A percentile compares a stretch with the other conserved stretches of the same genome.
Conservation (phyloP, 2,329 filamentous ascomycete genomes). For the Raffaelea albimanens region DNA sequence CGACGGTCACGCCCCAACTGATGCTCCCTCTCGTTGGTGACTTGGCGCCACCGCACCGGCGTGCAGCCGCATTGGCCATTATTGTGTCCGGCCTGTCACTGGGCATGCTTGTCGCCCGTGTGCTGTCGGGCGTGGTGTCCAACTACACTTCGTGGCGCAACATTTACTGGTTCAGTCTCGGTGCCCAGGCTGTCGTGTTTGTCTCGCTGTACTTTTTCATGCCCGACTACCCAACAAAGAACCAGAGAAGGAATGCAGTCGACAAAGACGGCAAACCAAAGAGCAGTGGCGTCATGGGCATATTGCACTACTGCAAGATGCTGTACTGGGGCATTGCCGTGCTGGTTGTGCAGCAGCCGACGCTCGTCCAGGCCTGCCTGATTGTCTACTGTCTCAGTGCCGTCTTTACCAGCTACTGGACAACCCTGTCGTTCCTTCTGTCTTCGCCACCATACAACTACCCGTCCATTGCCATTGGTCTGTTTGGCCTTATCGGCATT, state of each 20-base stretch:
- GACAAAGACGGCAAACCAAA: not conserved
- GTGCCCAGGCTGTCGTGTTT: conserved; percentile 59
- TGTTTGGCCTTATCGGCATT: conserved; percentile 72
- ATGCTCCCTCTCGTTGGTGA: conserved; percentile 78
- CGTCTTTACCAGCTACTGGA: conserved; percentile 45
- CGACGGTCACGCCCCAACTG: conserved; percentile 69
- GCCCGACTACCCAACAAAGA: conserved; percentile 73
- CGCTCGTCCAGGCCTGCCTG: conserved; percentile 60
- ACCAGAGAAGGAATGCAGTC: conserved; percentile 38
- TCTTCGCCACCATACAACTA: conserved; percentile 61
- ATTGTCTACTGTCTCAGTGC: conserved; percentile 51
- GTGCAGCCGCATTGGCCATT: conserved; percentile 61
- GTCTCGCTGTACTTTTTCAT: conserved; percentile 60
- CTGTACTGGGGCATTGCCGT: conserved; percentile 58
- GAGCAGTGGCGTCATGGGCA: not conserved
- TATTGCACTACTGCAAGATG: conserved; percentile 53
- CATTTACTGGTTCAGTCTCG: conserved; percentile 71
- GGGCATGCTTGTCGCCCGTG: conserved; percentile 65
- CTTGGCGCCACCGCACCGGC: conserved; percentile 58
- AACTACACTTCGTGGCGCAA: conserved; percentile 66
- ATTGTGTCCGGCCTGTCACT: conserved; percentile 67
- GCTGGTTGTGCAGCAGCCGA: conserved; percentile 55
- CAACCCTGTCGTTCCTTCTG: conserved; percentile 69
- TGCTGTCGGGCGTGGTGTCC: conserved; percentile 66
- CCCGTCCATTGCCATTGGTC: conserved; percentile 57